Evolutionary conservation across 176 grass and related monocot species (phyloP), one percentile per base, ranked within the genome.

Genomic region (Oryza rufipogon): DNA sequence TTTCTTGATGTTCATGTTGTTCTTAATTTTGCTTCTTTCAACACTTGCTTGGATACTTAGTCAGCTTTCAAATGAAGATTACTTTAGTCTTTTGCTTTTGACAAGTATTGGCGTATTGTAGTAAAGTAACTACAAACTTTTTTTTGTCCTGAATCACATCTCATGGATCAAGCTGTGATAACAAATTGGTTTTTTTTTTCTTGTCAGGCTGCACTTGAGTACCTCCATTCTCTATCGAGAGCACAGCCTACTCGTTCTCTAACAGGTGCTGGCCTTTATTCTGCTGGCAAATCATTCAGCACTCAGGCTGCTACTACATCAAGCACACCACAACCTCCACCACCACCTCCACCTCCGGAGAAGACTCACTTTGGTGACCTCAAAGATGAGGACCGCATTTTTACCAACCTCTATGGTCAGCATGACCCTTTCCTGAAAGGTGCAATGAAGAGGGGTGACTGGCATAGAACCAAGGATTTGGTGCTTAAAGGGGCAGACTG

Each of bases 371-470:
- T 97, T 54, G 94, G 89, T 32, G 85, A 68, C 58, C 91, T 97
- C 61, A 94, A 88, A 86, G 91, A 94, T 6, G 91, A 91, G 52
- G 94, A 97, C 64, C 85, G 91, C 60, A 97, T 97, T 89, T 97
- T 97, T 80, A 97, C 94, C 78, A 97, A 97, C 38, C 82, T 97
- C 58, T 97, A 92, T 54, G 94, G 91, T 30, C 48, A 90, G n/a
- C 89, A 94, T 86, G 94, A 97, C 65, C 94, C 94, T 81, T 97
- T 97, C 68, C 89, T 97, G 66, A 97, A 97, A 86, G 94, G 94
- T 73, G 91, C 94, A 32, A 92, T 90, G 89, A 94, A 97, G 81
- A 84, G 91, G 80, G 94, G 94, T 28, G 94, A 97, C 20, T 97
- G 91, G 94, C 49, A 97, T 51, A 91, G 89, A 74, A 94, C 94